Base-by-base conservation (phyloP, 257 asterid species). In the Echium plantagineum region DNA sequence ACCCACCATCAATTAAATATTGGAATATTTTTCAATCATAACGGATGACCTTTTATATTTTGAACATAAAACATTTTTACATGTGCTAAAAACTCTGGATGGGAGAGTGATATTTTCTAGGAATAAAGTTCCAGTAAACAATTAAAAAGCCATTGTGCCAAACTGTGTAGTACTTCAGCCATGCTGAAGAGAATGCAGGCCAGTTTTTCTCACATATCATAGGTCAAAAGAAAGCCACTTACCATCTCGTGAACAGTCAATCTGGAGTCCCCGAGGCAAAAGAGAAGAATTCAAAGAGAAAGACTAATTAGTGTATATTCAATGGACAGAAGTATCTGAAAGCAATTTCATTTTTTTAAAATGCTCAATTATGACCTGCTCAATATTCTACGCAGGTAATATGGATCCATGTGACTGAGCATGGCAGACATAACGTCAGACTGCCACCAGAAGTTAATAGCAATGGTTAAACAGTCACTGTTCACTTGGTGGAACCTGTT, bases 401-500 rank as follows among this genome's bases (percentile, higher is more conserved):
- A 93, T 16, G 91, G 82, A 77, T 93, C 97, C 99, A 93, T 89
- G 79, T 93, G 96, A 69, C 83, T 91, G 48, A 75, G 65, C 85
- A 93, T 78, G 77, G 79, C 69, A 72, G 94, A 72, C 80, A 86
- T 81, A 77, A 72, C 73, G 53, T 69, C 79, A 5, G 97, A 93
- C 60, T 38, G 86, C 99, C 99, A 89, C 99, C 99, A 93, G 77
- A 86, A 86, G 71, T 93, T 93, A 71, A 93, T 84, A 61, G 97
- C 99, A 58, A 81, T 80, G 58, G 95, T 89, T 70, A 93, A 67
- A 76, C 69, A 69, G 61, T 66, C 95, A 68, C 99, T 93, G 78
- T 93, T 95, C 73, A 93, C 96, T 83, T 93, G 99, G 82, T 89
- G 99, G 74, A 79, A 93, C 97, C 99, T 93, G 67, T 66, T 59